Evolutionary conservation across 257 asterid species (phyloP).

Genomic region (Agastache rugosa): DNA sequence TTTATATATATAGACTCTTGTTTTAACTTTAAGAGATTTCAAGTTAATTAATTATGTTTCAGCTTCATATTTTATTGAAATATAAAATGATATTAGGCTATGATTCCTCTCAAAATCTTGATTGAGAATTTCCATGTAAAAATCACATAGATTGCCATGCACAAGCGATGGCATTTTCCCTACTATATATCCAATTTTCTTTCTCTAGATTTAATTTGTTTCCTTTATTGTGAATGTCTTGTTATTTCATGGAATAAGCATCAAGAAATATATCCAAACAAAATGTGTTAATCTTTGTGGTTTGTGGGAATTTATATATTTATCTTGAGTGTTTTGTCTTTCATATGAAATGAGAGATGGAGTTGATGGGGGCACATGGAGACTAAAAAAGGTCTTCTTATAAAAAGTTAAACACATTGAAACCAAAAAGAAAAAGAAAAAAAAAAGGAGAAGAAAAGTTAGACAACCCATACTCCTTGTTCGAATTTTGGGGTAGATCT

Average conservation of each 20-base stretch:
- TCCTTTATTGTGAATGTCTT: constrained; percentile 26
- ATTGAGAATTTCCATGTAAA: constrained; percentile 27
- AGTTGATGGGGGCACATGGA: constrained; percentile 44
- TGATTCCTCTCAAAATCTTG: constrained; percentile 13
- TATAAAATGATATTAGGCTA: too few relatives aligned
- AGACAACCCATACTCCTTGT: constrained; percentile 48
- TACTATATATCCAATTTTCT: not conserved
- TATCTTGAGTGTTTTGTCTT: constrained; percentile 44
- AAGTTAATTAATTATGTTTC: too few relatives aligned
- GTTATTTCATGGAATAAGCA: constrained; percentile 32
- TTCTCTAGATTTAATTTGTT: not conserved
- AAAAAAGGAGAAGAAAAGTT: constrained; percentile 34
- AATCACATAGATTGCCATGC: constrained; percentile 9
- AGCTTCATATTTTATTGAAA: too few relatives aligned
- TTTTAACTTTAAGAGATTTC: too few relatives aligned
- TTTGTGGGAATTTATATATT: constrained; percentile 16
- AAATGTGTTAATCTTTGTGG: constrained; percentile 14
- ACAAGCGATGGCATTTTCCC: not conserved
- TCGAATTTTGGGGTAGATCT: constrained; percentile 19
- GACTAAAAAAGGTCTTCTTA: constrained; percentile 38
- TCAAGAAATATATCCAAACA: constrained; percentile 22
- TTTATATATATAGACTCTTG: too few relatives aligned
- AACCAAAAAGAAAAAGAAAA: constrained; percentile 42
- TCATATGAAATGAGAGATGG: constrained; percentile 36
- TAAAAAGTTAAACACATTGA: constrained; percentile 38